Conservation (phyloP, 106 monocot genomes). For the Platanthera guangdongensis region DNA sequence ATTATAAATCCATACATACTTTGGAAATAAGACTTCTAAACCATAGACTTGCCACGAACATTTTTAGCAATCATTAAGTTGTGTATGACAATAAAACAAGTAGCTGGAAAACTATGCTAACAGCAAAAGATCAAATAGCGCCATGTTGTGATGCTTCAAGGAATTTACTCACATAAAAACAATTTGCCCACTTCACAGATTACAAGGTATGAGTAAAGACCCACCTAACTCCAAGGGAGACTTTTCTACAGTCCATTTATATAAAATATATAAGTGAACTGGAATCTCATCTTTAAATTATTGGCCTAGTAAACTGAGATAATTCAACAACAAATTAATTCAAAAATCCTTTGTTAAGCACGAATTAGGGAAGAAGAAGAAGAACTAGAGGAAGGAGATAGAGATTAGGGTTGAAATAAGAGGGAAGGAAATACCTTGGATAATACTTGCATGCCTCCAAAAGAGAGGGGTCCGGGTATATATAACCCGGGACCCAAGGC, state of each 20-base stretch:
- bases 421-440: too few species aligned
- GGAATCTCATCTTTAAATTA: neutral
- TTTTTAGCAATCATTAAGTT: neutral
- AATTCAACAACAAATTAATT: neutral
- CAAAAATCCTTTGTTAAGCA: neutral
- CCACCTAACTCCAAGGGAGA: neutral
- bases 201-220: neutral
- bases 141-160: neutral
- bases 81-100: neutral
- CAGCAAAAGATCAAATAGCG: neutral
- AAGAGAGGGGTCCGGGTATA: too few species aligned
- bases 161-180: neutral
- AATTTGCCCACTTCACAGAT: neutral
- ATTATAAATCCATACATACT: neutral
- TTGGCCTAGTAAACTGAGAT: neutral
- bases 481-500: too few species aligned
- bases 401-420: too few species aligned
- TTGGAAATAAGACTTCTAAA: neutral
- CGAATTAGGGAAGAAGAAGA: too few species aligned
- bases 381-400: too few species aligned
- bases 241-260: neutral
- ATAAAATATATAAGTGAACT: neutral
- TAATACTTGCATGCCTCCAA: too few species aligned
- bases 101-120: neutral
- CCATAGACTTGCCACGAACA: neutral